Conservation (phyloP, 2,329 filamentous ascomycete species). For the Chaetomium strumarium region DNA sequence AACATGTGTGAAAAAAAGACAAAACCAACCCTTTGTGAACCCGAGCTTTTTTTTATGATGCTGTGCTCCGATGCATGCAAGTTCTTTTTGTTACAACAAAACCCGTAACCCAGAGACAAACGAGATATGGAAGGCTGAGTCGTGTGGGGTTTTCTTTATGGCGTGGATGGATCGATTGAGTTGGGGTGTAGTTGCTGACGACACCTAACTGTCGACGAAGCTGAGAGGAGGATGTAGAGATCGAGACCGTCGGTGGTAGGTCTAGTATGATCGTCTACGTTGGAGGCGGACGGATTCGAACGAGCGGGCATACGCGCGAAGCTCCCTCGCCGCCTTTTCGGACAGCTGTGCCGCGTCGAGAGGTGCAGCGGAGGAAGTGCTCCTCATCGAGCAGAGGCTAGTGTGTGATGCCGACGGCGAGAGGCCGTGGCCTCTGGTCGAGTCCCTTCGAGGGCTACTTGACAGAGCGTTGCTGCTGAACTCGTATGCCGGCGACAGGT, state of each 20-base stretch:
- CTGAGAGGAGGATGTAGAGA: conserved; percentile 19
- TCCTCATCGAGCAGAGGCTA: conserved; percentile 74
- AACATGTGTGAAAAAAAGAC: background rate
- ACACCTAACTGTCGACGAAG: conserved; percentile 1
- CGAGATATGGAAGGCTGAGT: conserved; percentile 18
- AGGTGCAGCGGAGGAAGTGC: conserved; percentile 44
- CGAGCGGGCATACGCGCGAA: conserved; percentile 78
- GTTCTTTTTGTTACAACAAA: conserved; percentile 26
- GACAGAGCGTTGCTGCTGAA: conserved; percentile 51
- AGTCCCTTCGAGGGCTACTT: conserved; percentile 33
- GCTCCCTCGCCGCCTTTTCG: conserved; percentile 69
- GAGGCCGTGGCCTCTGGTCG: conserved; percentile 31
- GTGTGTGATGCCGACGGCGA: conserved; percentile 75
- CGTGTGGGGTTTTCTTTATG: conserved; percentile 16
- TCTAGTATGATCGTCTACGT: conserved; percentile 51
- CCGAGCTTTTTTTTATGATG: conserved; percentile 28
- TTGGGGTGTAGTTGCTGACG: conserved; percentile 21
- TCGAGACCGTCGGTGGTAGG: conserved; percentile 12
- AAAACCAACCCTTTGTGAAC: conserved; percentile 11
- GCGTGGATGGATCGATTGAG: conserved; percentile 21
- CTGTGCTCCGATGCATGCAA: conserved; percentile 28
- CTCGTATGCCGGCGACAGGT: conserved; percentile 69
- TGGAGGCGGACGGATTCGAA: conserved; percentile 74
- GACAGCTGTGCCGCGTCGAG: conserved; percentile 57
- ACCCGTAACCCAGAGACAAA: conserved; percentile 21